Percentiles rank a stretch among this genome's conserved stretches.
phyloP scores from a whole-genome alignment of 176 grass and related monocot species.

The Rhynchospora pubera region DNA sequence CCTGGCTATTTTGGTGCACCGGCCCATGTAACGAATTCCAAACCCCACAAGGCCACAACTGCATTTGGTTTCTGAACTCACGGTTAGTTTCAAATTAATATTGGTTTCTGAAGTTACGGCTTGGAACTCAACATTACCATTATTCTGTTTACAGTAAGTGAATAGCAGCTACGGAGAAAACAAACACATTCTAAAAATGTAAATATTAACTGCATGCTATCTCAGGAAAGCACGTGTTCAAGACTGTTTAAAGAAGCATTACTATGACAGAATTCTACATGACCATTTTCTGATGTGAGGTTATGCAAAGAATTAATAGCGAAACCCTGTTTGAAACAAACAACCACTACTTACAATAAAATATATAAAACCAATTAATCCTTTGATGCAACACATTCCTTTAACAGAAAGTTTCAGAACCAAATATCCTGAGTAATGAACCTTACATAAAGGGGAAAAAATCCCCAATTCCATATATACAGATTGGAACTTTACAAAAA shows the following conservation, averaged over 20 bases:
- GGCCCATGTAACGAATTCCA: neutral
- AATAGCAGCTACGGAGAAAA: neutral
- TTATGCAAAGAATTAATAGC: neutral
- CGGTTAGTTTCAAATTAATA: neutral
- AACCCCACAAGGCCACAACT: neutral
- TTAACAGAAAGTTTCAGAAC: neutral
- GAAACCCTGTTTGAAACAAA: neutral
- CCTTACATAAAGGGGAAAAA: neutral
- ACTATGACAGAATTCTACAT: neutral
- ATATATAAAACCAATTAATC: constrained; percentile 5
- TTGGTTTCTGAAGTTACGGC: neutral
- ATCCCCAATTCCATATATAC: neutral
- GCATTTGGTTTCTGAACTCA: neutral
- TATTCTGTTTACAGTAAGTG: neutral
- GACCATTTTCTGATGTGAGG: neutral
- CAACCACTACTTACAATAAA: neutral
- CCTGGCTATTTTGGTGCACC: neutral
- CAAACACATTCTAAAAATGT: neutral
- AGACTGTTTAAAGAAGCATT: neutral
- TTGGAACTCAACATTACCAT: neutral
- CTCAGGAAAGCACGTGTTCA: neutral
- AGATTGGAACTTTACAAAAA: neutral
- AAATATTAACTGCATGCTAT: neutral
- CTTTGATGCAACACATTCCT: neutral
- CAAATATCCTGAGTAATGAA: neutral